These are phyloP conservation scores for Claviceps sorghi DNA, from an alignment of 2,329 filamentous ascomycete species.

Conservation along the genomic window DNA sequence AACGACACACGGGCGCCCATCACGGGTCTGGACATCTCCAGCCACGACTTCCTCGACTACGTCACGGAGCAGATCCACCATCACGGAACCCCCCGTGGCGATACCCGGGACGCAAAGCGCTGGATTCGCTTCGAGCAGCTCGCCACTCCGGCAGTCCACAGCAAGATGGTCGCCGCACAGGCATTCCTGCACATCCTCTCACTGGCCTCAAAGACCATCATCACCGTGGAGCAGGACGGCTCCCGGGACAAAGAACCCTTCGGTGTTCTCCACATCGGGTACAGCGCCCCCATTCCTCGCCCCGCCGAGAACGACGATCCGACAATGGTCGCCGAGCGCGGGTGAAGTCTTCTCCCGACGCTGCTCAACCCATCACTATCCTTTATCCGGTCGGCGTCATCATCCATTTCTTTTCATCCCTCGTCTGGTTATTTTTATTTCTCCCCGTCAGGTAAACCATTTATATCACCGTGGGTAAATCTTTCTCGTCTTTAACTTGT, in stretches of 20 bases:
- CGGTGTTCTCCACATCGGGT: conserved; percentile 23
- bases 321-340: too few species aligned
- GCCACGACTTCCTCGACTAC: conserved; percentile 31
- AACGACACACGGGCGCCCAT: conserved; percentile 18
- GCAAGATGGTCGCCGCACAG: conserved; percentile 53
- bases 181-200: conserved; percentile 61
- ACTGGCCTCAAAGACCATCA: conserved; percentile 49
- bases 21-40: conserved; percentile 28
- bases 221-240: conserved; percentile 47
- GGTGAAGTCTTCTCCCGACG: not conserved
- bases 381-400: too few species aligned
- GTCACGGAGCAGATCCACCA: conserved; percentile 21
- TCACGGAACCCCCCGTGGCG: conserved; percentile 19
- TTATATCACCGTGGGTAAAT: too few species aligned
- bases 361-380: too few species aligned
- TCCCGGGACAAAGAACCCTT: conserved; percentile 24
- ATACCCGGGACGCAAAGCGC: conserved; percentile 16
- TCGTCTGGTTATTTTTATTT: not conserved
- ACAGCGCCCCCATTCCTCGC: not conserved
- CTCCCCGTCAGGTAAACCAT: too few species aligned
- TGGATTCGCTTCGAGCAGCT: conserved; percentile 56
- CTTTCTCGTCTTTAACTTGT: too few species aligned
- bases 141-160: conserved; percentile 40
- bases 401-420: not conserved
- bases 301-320: too few species aligned